Percentiles rank a stretch among this genome's conserved stretches.
Evolutionary conservation across 2,329 filamentous ascomycete genomes (phyloP).

Genomic region (Calonectria ilicicola): DNA sequence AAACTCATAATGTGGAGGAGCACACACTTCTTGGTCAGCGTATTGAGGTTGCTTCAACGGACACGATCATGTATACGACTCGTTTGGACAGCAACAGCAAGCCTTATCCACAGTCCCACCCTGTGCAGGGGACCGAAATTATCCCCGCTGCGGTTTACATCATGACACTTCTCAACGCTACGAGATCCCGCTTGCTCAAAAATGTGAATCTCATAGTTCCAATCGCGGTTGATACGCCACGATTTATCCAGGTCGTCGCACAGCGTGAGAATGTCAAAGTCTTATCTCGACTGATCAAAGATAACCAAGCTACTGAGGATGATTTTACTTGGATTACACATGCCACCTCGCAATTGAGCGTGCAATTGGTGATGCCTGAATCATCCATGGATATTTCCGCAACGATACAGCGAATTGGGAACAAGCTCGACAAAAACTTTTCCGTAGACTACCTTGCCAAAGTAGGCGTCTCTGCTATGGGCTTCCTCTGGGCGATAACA

Average conservation of each 20-base stretch:
- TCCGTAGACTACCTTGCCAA: background rate
- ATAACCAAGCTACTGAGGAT: background rate
- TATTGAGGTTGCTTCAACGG: background rate
- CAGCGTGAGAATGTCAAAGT: background rate
- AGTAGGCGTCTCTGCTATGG: background rate
- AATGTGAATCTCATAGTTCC: background rate
- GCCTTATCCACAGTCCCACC: background rate
- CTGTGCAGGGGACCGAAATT: background rate
- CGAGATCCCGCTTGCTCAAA: background rate
- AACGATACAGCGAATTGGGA: background rate
- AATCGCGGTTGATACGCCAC: background rate
- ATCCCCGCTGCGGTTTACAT: background rate
- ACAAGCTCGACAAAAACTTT: background rate
- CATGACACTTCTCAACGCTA: background rate
- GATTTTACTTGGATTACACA: background rate
- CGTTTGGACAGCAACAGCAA: background rate
- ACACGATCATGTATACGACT: background rate
- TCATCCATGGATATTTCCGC: background rate
- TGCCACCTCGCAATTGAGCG: background rate
- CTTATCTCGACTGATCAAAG: background rate
- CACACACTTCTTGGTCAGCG: background rate
- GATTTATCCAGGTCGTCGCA: background rate
- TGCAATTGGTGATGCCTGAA: background rate
- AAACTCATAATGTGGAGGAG: background rate
- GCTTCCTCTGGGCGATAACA: background rate